These are phyloP conservation scores for Sanguinoderma infundibulare DNA, from an alignment of 1,284 basidiomycete genomes.

Conservation along the genomic window DNA sequence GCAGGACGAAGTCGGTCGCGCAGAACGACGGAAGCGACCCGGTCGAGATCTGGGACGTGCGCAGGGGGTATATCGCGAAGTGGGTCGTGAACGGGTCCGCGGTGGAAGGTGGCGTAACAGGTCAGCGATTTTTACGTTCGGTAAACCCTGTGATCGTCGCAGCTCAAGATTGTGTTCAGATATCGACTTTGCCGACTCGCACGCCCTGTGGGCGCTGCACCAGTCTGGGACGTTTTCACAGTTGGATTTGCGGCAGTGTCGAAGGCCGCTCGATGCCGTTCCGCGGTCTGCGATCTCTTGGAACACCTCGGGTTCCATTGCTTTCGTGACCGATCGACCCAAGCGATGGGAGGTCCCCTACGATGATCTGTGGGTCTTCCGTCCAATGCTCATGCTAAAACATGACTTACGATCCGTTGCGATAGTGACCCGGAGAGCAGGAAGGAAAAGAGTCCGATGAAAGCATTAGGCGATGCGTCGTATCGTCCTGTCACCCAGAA, in stretches of 20 bases:
- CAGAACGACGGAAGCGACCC: slow-evolving; percentile 52
- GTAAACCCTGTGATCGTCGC: too few species aligned
- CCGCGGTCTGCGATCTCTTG: slow-evolving; percentile 72
- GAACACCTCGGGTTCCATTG: slow-evolving; percentile 70
- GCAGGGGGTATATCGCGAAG: slow-evolving; percentile 82
- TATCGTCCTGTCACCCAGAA: slow-evolving; percentile 55
- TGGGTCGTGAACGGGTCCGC: slow-evolving; percentile 72
- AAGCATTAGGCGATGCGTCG: slow-evolving; percentile 55
- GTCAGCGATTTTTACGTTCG: slow-evolving; percentile 42
- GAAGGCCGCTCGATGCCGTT: slow-evolving; percentile 71
- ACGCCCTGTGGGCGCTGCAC: slow-evolving; percentile 79
- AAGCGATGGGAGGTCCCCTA: slow-evolving; percentile 77
- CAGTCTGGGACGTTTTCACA: slow-evolving; percentile 82
- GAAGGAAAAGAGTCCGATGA: slow-evolving; percentile 44
- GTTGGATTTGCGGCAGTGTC: slow-evolving; percentile 69
- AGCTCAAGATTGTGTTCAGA: too few species aligned
- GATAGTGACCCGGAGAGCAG: slow-evolving; percentile 56
- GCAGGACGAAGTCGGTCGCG: slow-evolving; percentile 27
- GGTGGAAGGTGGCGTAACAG: slow-evolving; percentile 71
- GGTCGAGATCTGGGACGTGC: slow-evolving; percentile 89
- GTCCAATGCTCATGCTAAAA: neutral
- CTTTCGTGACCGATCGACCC: slow-evolving; percentile 69
- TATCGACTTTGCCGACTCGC: slow-evolving; percentile 70
- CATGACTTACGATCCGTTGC: neutral
- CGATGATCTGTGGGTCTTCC: slow-evolving; percentile 74